These are phyloP conservation scores for Sporothrix sp. DNA, from an alignment of 2,329 filamentous ascomycete genomes.

Conservation along the genomic window DNA sequence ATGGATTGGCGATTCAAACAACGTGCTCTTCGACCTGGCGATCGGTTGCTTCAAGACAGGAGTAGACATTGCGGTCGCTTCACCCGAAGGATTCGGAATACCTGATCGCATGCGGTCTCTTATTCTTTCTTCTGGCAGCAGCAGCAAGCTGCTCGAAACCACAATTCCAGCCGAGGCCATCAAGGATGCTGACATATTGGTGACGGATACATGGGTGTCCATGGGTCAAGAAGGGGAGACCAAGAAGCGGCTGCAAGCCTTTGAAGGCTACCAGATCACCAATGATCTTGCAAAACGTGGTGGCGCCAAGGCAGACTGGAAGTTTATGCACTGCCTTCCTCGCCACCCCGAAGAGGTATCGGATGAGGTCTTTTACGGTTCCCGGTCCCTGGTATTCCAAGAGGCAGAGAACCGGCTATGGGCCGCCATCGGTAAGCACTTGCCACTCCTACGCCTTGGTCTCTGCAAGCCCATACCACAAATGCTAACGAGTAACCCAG, in stretches of 20 bases:
- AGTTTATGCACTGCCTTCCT: conserved; percentile 97
- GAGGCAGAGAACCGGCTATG: conserved; percentile 94
- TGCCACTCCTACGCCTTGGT: neutral
- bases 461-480: neutral
- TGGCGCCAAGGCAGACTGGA: conserved; percentile 82
- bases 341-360: conserved; percentile 86
- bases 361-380: conserved; percentile 89
- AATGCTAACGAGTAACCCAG: conserved; percentile 26
- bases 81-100: conserved; percentile 76
- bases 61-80: conserved; percentile 76
- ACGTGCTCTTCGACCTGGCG: conserved; percentile 88
- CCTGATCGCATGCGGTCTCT: conserved; percentile 62
- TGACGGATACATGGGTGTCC: conserved; percentile 96
- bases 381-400: conserved; percentile 76
- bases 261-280: conserved; percentile 87
- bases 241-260: conserved; percentile 66
- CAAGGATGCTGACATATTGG: conserved; percentile 75
- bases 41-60: conserved; percentile 82
- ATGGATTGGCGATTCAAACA: conserved; percentile 95
- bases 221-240: conserved; percentile 94
- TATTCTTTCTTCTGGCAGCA: conserved; percentile 50
- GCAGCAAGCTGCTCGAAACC: conserved; percentile 63
- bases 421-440: conserved; percentile 63
- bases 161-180: conserved; percentile 75
- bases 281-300: conserved; percentile 72